A percentile compares a stretch with the other conserved stretches of the same genome.
Evolutionary conservation across 2,329 filamentous ascomycete species (phyloP).

Genomic region (Apiospora phragmitis): DNA sequence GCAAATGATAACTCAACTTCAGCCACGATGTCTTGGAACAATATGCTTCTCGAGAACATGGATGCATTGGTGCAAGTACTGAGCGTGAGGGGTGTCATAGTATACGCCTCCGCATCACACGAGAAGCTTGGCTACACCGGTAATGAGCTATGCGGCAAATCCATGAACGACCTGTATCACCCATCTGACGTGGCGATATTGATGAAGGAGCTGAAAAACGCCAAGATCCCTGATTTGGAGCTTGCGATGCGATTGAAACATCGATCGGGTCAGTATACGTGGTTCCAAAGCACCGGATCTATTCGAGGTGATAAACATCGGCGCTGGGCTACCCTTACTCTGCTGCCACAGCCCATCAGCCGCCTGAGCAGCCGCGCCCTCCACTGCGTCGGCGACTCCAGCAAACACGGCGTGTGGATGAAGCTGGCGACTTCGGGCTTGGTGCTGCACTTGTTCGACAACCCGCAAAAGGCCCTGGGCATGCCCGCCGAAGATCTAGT

Average conservation of each 20-base stretch:
- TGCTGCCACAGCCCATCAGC: background rate
- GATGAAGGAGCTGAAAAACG: background rate
- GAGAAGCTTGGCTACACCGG: background rate
- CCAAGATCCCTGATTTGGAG: background rate
- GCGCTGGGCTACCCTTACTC: background rate
- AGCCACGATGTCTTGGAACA: conserved; percentile 77
- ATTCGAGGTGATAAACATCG: background rate
- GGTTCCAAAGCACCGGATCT: background rate
- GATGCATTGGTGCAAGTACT: conserved; percentile 89
- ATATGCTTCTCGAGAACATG: conserved; percentile 82
- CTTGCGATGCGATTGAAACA: background rate
- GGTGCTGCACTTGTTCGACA: conserved; percentile 2
- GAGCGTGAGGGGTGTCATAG: conserved; percentile 81
- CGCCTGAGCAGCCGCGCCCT: background rate
- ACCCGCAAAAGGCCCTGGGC: background rate
- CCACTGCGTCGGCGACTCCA: background rate
- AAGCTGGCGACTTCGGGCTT: conserved; percentile 7
- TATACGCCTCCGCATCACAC: conserved; percentile 83
- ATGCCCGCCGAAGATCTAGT: background rate
- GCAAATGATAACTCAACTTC: background rate
- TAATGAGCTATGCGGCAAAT: background rate
- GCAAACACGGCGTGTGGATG: background rate
- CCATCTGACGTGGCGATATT: background rate
- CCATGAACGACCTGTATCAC: background rate
- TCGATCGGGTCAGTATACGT: background rate